phyloP scores from a whole-genome alignment of 2,329 filamentous ascomycete genomes.

The Venturiaceae sp. region DNA sequence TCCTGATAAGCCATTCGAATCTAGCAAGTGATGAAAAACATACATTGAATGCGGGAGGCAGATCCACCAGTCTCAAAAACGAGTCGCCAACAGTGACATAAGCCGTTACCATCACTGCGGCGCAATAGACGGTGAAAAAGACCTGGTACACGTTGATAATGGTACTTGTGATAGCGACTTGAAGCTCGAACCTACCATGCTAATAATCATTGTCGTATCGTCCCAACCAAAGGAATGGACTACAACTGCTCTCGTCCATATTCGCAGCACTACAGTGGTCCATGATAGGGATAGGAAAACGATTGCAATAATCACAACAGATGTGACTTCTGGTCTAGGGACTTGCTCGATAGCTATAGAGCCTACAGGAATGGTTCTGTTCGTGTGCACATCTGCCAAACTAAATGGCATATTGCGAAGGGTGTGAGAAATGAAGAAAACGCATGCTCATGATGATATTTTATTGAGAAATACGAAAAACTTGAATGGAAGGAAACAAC shows the following conservation, averaged over 20 bases:
- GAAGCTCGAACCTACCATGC: constrained; percentile 18
- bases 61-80: constrained; percentile 12
- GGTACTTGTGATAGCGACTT: neutral
- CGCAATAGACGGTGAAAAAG: constrained; percentile 23
- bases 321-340: neutral
- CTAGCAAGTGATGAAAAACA: neutral
- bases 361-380: neutral
- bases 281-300: constrained; percentile 8
- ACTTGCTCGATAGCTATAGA: neutral
- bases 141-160: constrained; percentile 14
- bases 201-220: constrained; percentile 29
- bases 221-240: constrained; percentile 27
- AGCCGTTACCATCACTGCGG: constrained; percentile 14
- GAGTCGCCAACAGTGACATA: constrained; percentile 9
- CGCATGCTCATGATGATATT: neutral
- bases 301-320: neutral
- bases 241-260: constrained; percentile 1
- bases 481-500: neutral
- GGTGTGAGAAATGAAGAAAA: neutral
- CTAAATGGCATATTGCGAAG: neutral
- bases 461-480: neutral
- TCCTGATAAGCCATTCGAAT: neutral
- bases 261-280: constrained; percentile 1
- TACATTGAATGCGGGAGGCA: constrained; percentile 21
- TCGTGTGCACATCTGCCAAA: neutral